Conservation (phyloP, 2,329 filamentous ascomycete species). For the Trichoderma cornu-damae region DNA sequence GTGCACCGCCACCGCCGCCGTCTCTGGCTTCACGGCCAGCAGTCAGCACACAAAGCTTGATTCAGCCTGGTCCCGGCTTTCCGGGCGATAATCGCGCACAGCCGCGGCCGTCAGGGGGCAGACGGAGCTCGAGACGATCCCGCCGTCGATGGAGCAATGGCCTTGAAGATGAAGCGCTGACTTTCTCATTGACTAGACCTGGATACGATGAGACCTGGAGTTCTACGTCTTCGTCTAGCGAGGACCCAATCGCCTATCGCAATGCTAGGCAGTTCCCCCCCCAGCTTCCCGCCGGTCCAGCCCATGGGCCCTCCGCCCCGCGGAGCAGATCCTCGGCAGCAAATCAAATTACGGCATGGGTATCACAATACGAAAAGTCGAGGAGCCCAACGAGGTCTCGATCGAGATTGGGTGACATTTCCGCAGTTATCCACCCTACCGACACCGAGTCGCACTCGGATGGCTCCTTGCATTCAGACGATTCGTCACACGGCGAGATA, state of each 20-base stretch:
- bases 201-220: slow-evolving; percentile 22
- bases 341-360: slow-evolving; percentile 33
- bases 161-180: slow-evolving; percentile 23
- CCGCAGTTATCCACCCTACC: slow-evolving; percentile 12
- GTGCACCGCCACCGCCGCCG: not conserved
- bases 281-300: slow-evolving; percentile 28
- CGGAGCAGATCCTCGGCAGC: slow-evolving; percentile 29
- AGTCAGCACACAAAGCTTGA: not conserved
- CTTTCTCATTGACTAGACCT: slow-evolving; percentile 25
- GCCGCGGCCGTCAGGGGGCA: not conserved
- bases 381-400: slow-evolving; percentile 24
- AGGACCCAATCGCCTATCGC: slow-evolving; percentile 29
- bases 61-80: not conserved
- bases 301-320: slow-evolving; percentile 21
- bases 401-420: slow-evolving; percentile 13
- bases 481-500: slow-evolving; percentile 30
- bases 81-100: not conserved
- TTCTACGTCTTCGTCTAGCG: slow-evolving; percentile 27
- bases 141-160: slow-evolving; percentile 5
- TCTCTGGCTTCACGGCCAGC: not conserved
- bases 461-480: slow-evolving; percentile 21
- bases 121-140: slow-evolving; percentile 8
- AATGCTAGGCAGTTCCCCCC: slow-evolving; percentile 33
- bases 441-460: slow-evolving; percentile 19
- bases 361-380: slow-evolving; percentile 31